phyloP scores from a whole-genome alignment of 1,139 yeast genomes.

The Scheffersomyces parashehatae region DNA sequence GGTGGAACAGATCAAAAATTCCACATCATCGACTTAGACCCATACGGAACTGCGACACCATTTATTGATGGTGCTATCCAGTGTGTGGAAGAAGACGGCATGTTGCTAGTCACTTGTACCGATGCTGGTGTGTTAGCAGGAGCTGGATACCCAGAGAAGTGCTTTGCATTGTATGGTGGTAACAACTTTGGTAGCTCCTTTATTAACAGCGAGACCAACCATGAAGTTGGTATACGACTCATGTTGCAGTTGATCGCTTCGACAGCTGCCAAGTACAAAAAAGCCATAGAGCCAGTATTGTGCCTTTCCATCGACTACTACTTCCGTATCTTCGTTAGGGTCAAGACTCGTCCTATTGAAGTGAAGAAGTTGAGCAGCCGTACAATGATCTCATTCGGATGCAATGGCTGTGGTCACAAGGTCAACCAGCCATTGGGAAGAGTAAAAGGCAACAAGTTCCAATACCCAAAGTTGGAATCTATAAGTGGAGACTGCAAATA shows the following conservation, averaged over 20 bases:
- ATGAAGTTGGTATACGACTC: conserved; percentile 88
- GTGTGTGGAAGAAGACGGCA: conserved; percentile 76
- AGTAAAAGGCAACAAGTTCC: conserved; percentile 40
- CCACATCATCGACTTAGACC: conserved; percentile 91
- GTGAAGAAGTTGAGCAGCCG: conserved; percentile 76
- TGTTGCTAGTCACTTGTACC: conserved; percentile 89
- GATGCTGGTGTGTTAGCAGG: conserved; percentile 97
- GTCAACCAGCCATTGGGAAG: conserved; percentile 76
- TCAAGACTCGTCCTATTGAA: conserved; percentile 71
- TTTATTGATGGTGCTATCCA: conserved; percentile 90
- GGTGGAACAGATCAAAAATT: conserved; percentile 47
- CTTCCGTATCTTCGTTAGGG: conserved; percentile 79
- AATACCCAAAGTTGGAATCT: conserved; percentile 30
- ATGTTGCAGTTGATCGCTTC: conserved; percentile 74
- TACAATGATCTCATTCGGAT: conserved; percentile 77
- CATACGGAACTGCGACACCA: conserved; percentile 96
- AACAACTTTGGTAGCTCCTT: conserved; percentile 69
- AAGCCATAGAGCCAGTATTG: conserved; percentile 81
- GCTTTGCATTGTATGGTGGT: conserved; percentile 89
- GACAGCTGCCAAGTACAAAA: conserved; percentile 88
- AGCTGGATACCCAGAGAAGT: conserved; percentile 93
- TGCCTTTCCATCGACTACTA: conserved; percentile 89
- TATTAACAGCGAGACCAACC: conserved; percentile 79
- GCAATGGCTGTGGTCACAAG: conserved; percentile 83
- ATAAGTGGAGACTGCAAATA: conserved; percentile 47